Percentiles rank a stretch among this genome's conserved stretches.
Evolutionary conservation across 1,139 yeast species (phyloP).

Genomic region (Kodamaea fungicola): DNA sequence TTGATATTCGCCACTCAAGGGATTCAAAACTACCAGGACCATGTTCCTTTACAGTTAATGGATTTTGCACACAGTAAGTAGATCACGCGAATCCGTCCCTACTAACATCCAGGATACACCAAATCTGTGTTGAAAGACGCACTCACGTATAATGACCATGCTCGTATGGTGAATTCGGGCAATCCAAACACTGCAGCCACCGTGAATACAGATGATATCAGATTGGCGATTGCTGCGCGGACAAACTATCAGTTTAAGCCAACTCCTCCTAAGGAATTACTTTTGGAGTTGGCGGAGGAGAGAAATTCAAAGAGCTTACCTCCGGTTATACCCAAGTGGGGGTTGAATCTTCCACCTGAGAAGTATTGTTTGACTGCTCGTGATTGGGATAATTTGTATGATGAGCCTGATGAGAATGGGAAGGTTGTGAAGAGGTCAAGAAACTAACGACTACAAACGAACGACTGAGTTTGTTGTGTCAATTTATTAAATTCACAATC

Average conservation of each 20-base stretch:
- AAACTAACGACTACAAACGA: background rate
- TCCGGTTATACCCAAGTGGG: slow-evolving; percentile 88
- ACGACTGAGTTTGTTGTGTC: background rate
- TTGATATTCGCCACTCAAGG: slow-evolving; percentile 92
- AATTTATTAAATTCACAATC: no score
- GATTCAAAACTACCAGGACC: slow-evolving; percentile 88
- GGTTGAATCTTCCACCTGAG: slow-evolving; percentile 93
- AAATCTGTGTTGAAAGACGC: slow-evolving; percentile 87
- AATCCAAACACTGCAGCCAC: slow-evolving; percentile 42
- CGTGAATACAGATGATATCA: slow-evolving; percentile 81
- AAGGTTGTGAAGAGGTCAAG: slow-evolving; percentile 8
- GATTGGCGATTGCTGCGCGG: slow-evolving; percentile 90
- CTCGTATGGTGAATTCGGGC: slow-evolving; percentile 38
- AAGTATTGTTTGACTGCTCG: slow-evolving; percentile 88
- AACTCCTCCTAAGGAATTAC: slow-evolving; percentile 87
- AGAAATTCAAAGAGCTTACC: slow-evolving; percentile 88
- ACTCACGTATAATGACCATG: slow-evolving; percentile 80
- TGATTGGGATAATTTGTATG: slow-evolving; percentile 57
- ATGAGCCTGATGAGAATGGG: slow-evolving; percentile 29
- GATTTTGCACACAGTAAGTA: slow-evolving; percentile 79
- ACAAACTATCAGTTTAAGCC: slow-evolving; percentile 95
- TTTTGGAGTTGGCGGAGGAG: slow-evolving; percentile 88
- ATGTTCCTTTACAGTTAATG: slow-evolving; percentile 91
- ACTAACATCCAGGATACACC: slow-evolving; percentile 58
- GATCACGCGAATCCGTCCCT: slow-evolving; percentile 1